Evolutionary conservation across 129 eudicot genomes (phyloP), one percentile per base, ranked within the genome.

Genomic region (Flaveria linearis): DNA sequence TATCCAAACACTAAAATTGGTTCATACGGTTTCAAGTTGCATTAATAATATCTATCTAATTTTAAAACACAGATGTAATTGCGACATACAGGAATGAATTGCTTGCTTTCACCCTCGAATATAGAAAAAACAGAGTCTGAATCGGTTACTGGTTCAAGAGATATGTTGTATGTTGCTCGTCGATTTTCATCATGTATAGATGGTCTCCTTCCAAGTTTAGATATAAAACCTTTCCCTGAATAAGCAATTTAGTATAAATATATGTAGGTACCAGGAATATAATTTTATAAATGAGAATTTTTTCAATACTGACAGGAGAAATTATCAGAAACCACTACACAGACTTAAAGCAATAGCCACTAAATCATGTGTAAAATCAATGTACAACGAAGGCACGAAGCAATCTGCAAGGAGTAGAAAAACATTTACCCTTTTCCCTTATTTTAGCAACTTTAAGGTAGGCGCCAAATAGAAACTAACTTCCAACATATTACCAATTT

Each of bases 41-140:
- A 64, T 1, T 28, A 39, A 39, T 66, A 1, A n/a, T 39, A 36
- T n/a, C 3, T 15, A 62, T 28, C 15, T 17, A 63, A 16, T 60
- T 76, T 64, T 0, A 65, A 70, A 47, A 30, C 72, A 43, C 36
- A 9, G 20, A 43, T 45, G 16, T 33, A 18, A 23, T 53, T 64
- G 68, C 10, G 71, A 83, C 96, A 14, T 89, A 95, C 99, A 69
- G 97, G 90, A 78, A 95, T 83, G 22, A 95, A 86, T 28, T 91
- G 99, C 86, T 91, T 91, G 87, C 81, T 88, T 84, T 95, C 99
- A 61, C 87, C 92, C 73, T 89, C 96, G 46, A 89, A 95, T 67
- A 94, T 87, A 46, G 91, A 72, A 70, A 95, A 84, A 46, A 91
- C 69, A 0, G 96, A 95, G 36, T 80, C 92, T 45, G 95, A 68